Evolutionary conservation across 352 stramenopile species (phyloP).

Genomic region (Globisporangium emineosum): DNA sequence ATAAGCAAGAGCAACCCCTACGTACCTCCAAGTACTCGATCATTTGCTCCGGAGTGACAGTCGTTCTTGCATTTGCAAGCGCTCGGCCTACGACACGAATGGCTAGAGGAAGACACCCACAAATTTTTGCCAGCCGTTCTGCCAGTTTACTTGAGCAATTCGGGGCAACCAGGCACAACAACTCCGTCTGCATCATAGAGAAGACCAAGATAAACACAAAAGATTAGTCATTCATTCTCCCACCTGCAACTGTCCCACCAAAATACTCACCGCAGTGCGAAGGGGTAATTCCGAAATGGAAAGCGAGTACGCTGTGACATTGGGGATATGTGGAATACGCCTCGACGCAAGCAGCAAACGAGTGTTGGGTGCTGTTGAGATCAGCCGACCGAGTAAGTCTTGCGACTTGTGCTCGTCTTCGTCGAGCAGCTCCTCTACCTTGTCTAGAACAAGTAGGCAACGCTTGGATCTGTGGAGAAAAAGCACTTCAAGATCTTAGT

Average conservation of each 20-base stretch:
- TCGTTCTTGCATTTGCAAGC: slow-evolving; percentile 71
- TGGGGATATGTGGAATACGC: slow-evolving; percentile 70
- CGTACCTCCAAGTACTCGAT: slow-evolving; percentile 71
- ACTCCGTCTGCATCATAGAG: slow-evolving; percentile 43
- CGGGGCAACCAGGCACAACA: slow-evolving; percentile 64
- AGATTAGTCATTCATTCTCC: background rate
- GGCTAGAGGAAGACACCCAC: slow-evolving; percentile 74
- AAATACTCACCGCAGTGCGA: slow-evolving; percentile 48
- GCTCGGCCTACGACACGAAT: slow-evolving; percentile 76
- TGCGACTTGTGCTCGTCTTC: slow-evolving; percentile 72
- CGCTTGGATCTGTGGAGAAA: slow-evolving; percentile 43
- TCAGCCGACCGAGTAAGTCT: slow-evolving; percentile 63
- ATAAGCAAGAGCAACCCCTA: background rate
- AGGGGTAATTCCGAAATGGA: slow-evolving; percentile 72
- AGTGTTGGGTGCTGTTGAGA: slow-evolving; percentile 66
- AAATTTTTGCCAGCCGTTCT: slow-evolving; percentile 65
- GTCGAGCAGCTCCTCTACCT: slow-evolving; percentile 77
- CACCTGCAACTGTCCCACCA: background rate
- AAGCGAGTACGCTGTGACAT: slow-evolving; percentile 75
- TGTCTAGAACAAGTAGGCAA: slow-evolving; percentile 74
- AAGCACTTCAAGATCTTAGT: background rate
- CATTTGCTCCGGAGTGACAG: slow-evolving; percentile 73
- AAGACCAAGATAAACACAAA: slow-evolving; percentile 1
- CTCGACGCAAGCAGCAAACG: slow-evolving; percentile 68
- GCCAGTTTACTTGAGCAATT: slow-evolving; percentile 59